Conservation (phyloP, 73 alveolate species). For the Uronychia binucleata region DNA sequence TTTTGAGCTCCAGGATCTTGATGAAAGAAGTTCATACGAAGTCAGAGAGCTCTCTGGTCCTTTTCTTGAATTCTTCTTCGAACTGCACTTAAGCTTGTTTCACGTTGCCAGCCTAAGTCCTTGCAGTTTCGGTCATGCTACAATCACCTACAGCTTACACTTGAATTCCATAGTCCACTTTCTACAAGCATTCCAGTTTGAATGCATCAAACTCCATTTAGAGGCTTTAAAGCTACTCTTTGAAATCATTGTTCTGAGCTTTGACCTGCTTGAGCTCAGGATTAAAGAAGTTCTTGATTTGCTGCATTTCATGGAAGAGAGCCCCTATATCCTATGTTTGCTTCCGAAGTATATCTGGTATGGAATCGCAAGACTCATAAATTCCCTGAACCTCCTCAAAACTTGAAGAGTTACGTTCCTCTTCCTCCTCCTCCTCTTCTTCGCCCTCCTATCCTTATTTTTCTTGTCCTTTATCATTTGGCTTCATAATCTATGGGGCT, state of each 20-base stretch:
- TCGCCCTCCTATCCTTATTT: not conserved
- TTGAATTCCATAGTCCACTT: not conserved
- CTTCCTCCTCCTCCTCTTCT: not conserved
- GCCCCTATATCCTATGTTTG: not conserved
- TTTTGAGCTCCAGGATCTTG: not conserved
- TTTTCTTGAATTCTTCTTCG: not conserved
- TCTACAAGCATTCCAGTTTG: not conserved
- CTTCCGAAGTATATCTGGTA: not conserved
- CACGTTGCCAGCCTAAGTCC: not conserved
- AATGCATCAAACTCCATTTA: no score
- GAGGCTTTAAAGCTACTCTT: no score
- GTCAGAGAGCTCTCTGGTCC: not conserved
- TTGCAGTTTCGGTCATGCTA: not conserved
- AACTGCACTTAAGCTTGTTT: not conserved
- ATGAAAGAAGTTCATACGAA: not conserved
- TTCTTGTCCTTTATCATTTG: no score
- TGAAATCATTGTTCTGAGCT: no score
- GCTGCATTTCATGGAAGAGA: not conserved
- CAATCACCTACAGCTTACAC: not conserved
- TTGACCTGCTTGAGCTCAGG: no score
- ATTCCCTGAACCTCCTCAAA: not conserved
- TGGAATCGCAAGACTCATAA: not conserved
- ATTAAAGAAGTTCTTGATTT: not conserved
- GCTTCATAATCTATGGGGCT: no score
- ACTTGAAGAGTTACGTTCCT: not conserved